Conservation (phyloP, 768 basidiomycete genomes). For the Boletellus emodensis region DNA sequence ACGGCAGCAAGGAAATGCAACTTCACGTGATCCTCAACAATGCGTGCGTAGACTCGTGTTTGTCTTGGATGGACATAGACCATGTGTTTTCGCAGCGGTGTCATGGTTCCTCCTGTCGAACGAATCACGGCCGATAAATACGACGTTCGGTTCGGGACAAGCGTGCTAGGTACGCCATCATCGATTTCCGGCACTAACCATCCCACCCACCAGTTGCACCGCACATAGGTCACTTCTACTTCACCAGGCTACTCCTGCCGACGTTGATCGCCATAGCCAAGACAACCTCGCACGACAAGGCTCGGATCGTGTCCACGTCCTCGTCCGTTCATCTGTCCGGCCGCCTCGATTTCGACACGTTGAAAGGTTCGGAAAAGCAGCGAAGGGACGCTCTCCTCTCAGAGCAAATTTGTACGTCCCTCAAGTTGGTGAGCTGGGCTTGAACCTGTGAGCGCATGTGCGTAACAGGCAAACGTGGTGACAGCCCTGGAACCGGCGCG, state of each 20-base stretch:
- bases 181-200: neutral
- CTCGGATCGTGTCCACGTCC: conserved; percentile 46
- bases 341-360: conserved; percentile 37
- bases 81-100: conserved; percentile 34
- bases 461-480: conserved; percentile 41
- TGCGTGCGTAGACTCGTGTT: conserved; percentile 32
- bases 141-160: conserved; percentile 56
- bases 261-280: conserved; percentile 39
- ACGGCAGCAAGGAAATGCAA: conserved; percentile 39
- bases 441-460: neutral
- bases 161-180: conserved; percentile 39
- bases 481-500: conserved; percentile 43
- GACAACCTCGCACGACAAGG: conserved; percentile 36
- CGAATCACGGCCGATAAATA: conserved; percentile 44
- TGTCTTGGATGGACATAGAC: neutral
- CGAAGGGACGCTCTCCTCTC: conserved; percentile 28
- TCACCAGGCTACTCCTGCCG: conserved; percentile 53
- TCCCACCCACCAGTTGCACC: neutral
- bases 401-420: conserved; percentile 45
- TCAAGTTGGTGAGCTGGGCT: too few relatives aligned
- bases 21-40: conserved; percentile 51
- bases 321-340: conserved; percentile 37
- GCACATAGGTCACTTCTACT: conserved; percentile 51
- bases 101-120: conserved; percentile 43
- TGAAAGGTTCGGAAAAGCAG: conserved; percentile 35